Conservation (phyloP, 1,284 basidiomycete genomes). For the Pholiota adiposa region DNA sequence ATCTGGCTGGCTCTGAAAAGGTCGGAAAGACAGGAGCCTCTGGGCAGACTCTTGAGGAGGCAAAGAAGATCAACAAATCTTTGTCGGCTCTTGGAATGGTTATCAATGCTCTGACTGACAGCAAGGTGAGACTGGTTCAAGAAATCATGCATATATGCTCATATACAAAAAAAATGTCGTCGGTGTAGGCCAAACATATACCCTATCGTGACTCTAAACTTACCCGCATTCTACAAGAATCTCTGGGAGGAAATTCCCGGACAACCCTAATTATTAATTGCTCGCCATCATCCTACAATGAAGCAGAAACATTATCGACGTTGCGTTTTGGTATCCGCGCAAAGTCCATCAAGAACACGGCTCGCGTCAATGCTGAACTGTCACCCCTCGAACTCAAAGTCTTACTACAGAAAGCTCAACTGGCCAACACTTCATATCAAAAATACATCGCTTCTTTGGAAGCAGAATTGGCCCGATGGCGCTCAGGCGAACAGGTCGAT, state of each 20-base stretch:
- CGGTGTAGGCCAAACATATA: slow-evolving; percentile 86
- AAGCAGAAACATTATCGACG: slow-evolving; percentile 96
- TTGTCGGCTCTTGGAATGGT: slow-evolving; percentile 99
- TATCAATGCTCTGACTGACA: slow-evolving; percentile 97
- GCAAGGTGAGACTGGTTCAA: slow-evolving; percentile 63
- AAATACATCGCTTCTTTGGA: slow-evolving; percentile 91
- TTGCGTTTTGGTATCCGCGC: slow-evolving; percentile 98
- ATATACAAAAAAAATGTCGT: slow-evolving; percentile 5
- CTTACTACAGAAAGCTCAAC: slow-evolving; percentile 88
- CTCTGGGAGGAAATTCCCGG: slow-evolving; percentile 97
- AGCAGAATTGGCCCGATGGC: slow-evolving; percentile 91
- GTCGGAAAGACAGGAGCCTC: slow-evolving; percentile 99
- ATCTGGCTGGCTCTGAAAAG: slow-evolving; percentile 99
- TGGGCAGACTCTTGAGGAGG: slow-evolving; percentile 98
- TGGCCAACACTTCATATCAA: slow-evolving; percentile 84
- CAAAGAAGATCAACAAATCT: slow-evolving; percentile 99
- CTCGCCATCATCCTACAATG: slow-evolving; percentile 97
- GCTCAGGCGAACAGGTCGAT: slow-evolving; percentile 86
- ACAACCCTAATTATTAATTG: slow-evolving; percentile 99
- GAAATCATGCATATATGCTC: not conserved
- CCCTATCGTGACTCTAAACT: slow-evolving; percentile 99
- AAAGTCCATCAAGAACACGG: slow-evolving; percentile 99
- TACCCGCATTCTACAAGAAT: slow-evolving; percentile 99
- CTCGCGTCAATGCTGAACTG: slow-evolving; percentile 97
- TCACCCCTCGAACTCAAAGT: slow-evolving; percentile 96